Base-by-base conservation (phyloP, 2,329 filamentous ascomycete species). In the Emergomyces africanus region DNA sequence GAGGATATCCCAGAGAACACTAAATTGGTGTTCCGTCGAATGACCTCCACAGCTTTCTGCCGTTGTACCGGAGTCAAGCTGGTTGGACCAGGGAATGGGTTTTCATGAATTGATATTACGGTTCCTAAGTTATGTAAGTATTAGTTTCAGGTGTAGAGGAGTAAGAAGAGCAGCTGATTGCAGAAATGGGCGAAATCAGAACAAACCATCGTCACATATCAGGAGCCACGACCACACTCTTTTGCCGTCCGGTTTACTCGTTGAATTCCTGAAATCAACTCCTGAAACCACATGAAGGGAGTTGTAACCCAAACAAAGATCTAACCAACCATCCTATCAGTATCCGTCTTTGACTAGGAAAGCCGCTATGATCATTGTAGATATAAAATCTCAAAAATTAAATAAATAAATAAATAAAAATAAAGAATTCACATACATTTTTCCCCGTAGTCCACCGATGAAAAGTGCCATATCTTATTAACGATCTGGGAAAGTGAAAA, bases 381-480 rank as follows among this genome's bases (percentile, higher is more conserved):
- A n/a, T n/a, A n/a, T n/a, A n/a, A n/a, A n/a, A n/a, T n/a, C n/a
- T n/a, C n/a, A n/a, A n/a, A n/a, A n/a, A n/a, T n/a, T n/a, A n/a
- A n/a, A n/a, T n/a, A n/a, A n/a, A n/a, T n/a, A n/a, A n/a, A n/a
- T n/a, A n/a, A n/a, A n/a, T n/a, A n/a, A n/a, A n/a, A n/a, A n/a
- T n/a, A n/a, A n/a, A n/a, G n/a, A n/a, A n/a, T n/a, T n/a, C n/a
- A 2, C 77, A 66, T 73, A 83, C 86, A 88, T 68, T 77, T 79
- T 18, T 78, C 73, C 0, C 86, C 87, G 69, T 85, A 81, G 65
- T 90, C 87, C 15, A 88, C 81, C 0, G 86, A 86, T 15, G 84
- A 85, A 70, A 87, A 90, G 68, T 89, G 87, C 77, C 86, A 86
- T n/a, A 88, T 85, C 58, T 85, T 81, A 62, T 87, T 79, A 5